Evolutionary conservation across 2,329 filamentous ascomycete genomes (phyloP).

Genomic region (Epichloe sylvatica): DNA sequence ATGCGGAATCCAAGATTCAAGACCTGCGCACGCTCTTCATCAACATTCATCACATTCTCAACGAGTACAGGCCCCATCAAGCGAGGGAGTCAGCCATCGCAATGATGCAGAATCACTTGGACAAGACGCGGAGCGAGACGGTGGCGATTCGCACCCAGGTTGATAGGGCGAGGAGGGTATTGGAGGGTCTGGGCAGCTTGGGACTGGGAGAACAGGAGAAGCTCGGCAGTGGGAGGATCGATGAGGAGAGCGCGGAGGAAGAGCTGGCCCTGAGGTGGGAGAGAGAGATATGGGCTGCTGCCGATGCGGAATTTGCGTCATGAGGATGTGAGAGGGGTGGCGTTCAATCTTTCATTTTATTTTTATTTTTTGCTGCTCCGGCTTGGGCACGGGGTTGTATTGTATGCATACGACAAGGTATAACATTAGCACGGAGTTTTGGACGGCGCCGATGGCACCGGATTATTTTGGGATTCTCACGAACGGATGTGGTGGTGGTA

Average conservation of each 20-base stretch:
- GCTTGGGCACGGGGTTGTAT: no score
- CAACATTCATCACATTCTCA: constrained; percentile 87
- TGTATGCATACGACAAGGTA: no score
- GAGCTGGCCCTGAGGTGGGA: constrained; percentile 13
- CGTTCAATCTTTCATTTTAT: not conserved
- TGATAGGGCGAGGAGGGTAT: constrained; percentile 57
- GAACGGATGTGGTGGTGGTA: no score
- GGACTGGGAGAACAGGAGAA: constrained; percentile 13
- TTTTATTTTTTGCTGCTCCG: not conserved
- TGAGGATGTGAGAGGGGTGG: not conserved
- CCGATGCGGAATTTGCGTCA: constrained; percentile 27
- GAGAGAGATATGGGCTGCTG: constrained; percentile 26
- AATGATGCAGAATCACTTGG: constrained; percentile 75
- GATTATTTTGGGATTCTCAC: no score
- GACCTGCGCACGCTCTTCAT: constrained; percentile 73
- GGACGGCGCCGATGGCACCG: no score
- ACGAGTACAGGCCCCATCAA: constrained; percentile 88
- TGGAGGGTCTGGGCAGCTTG: constrained; percentile 52
- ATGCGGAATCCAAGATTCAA: constrained; percentile 56
- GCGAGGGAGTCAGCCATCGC: constrained; percentile 75
- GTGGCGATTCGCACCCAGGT: constrained; percentile 51
- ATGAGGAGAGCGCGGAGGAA: constrained; percentile 7
- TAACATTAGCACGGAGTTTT: not conserved
- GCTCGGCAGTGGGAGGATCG: constrained; percentile 4
- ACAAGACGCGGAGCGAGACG: constrained; percentile 59